Conservation (phyloP, 2,329 filamentous ascomycete genomes). For the Hypoxylon sp. region DNA sequence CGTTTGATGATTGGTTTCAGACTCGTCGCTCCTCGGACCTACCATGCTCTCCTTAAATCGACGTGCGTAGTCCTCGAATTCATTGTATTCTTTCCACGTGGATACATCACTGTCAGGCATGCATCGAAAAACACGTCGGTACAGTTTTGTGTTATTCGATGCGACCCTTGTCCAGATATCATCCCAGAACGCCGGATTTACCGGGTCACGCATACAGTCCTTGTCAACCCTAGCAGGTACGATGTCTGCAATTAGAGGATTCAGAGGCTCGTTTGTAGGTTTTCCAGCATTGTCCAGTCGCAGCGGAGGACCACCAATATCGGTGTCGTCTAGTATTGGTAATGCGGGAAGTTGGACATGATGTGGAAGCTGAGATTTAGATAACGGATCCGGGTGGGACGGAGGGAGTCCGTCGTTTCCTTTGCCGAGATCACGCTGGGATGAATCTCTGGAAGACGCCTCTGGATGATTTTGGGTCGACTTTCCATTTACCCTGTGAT, state of each 20-base stretch:
- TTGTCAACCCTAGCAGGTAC: conserved; percentile 81
- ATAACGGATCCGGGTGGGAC: conserved; percentile 69
- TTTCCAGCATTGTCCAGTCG: conserved; percentile 68
- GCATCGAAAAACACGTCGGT: conserved; percentile 92
- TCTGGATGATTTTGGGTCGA: conserved; percentile 17
- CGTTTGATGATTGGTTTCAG: conserved; percentile 61
- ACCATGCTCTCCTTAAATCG: conserved; percentile 80
- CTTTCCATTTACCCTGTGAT: conserved; percentile 26
- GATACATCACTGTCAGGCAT: conserved; percentile 96
- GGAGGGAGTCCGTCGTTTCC: conserved; percentile 71
- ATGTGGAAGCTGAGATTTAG: conserved; percentile 76
- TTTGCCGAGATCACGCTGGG: conserved; percentile 54
- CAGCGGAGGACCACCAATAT: conserved; percentile 82
- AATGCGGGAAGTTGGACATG: conserved; percentile 79
- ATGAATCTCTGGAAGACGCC: conserved; percentile 53
- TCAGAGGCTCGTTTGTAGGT: conserved; percentile 60
- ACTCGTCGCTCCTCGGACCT: conserved; percentile 69
- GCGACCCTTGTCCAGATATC: conserved; percentile 91
- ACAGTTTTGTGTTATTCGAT: conserved; percentile 95
- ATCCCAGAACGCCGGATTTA: conserved; percentile 85
- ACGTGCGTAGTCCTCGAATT: conserved; percentile 82
- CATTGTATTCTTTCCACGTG: conserved; percentile 93
- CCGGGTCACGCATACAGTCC: conserved; percentile 94
- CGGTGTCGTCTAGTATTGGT: conserved; percentile 80
- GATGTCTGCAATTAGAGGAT: conserved; percentile 76